Evolutionary conservation across 495 filamentous ascomycete genomes (phyloP).

Genomic region (Talaromyces ruber): DNA sequence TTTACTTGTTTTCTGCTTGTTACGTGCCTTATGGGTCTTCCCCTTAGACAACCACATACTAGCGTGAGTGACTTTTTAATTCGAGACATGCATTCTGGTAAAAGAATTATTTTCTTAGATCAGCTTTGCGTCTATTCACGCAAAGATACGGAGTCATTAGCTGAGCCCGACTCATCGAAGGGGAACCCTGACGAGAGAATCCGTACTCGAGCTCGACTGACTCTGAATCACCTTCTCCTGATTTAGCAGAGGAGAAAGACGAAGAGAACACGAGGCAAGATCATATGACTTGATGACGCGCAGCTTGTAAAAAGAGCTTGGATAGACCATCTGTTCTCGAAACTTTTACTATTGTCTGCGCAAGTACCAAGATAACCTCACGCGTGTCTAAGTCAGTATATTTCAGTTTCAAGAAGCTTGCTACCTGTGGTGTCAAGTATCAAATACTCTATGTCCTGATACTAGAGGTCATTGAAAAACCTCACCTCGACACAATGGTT

Average conservation of each 20-base stretch:
- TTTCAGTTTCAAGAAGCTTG: neutral
- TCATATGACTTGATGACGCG: constrained; percentile 2
- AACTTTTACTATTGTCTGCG: neutral
- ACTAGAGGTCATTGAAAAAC: neutral
- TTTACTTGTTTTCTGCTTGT: neutral
- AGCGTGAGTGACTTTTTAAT: neutral
- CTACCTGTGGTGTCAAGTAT: neutral
- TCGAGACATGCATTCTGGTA: neutral
- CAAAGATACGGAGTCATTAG: neutral
- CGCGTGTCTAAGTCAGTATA: neutral
- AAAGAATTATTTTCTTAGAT: neutral
- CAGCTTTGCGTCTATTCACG: neutral
- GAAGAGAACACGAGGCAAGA: neutral
- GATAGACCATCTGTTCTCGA: neutral
- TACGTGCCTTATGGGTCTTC: neutral
- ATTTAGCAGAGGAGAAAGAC: neutral
- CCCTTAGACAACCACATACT: neutral
- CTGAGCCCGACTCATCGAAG: neutral
- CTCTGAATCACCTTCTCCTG: neutral
- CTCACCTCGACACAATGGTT: neutral
- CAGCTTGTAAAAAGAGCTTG: neutral
- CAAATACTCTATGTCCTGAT: neutral
- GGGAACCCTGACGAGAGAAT: neutral
- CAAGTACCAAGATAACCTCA: neutral
- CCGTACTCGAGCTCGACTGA: neutral